Percentiles rank a stretch among this genome's conserved stretches.
These are phyloP conservation scores for Alternaria brassicae DNA, from an alignment of 2,329 filamentous ascomycete species.

Conservation along the genomic window DNA sequence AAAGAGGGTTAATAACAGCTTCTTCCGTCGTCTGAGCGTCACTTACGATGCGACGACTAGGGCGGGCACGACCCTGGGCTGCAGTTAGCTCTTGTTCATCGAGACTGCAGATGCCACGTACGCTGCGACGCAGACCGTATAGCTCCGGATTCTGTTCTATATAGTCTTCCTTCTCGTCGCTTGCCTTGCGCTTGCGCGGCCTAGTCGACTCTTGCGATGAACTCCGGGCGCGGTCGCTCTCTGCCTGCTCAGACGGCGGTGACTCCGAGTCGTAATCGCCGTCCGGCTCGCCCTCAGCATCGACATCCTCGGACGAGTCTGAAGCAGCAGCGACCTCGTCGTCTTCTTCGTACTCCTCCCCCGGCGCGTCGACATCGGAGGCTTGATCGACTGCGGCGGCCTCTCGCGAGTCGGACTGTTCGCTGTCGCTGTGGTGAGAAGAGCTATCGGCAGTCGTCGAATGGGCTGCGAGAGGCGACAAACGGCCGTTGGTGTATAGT, in stretches of 20 bases:
- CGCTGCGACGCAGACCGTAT: conserved; percentile 92
- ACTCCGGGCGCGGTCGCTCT: conserved; percentile 63
- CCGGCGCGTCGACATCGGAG: conserved; percentile 51
- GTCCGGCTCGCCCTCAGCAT: conserved; percentile 61
- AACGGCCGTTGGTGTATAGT: conserved; percentile 72
- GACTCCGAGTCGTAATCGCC: conserved; percentile 78
- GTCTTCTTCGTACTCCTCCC: conserved; percentile 52
- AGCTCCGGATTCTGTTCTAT: conserved; percentile 93
- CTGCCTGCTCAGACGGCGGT: conserved; percentile 51
- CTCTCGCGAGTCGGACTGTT: conserved; percentile 75
- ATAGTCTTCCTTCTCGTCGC: conserved; percentile 77
- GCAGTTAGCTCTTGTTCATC: conserved; percentile 42
- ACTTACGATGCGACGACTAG: conserved; percentile 67
- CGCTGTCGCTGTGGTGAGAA: conserved; percentile 71
- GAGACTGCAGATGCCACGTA: conserved; percentile 57
- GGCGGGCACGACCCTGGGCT: conserved; percentile 65
- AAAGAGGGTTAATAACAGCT: conserved; percentile 26
- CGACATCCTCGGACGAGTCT: conserved; percentile 58
- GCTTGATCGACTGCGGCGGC: conserved; percentile 53
- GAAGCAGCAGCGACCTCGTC: conserved; percentile 55
- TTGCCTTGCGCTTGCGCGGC: conserved; percentile 70
- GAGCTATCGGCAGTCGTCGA: conserved; percentile 54
- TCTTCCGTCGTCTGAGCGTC: conserved; percentile 17
- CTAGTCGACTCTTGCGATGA: conserved; percentile 76
- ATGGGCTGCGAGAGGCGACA: conserved; percentile 62